Evolutionary conservation across 495 filamentous ascomycete species (phyloP).

Genomic region (Tuber aestivum): DNA sequence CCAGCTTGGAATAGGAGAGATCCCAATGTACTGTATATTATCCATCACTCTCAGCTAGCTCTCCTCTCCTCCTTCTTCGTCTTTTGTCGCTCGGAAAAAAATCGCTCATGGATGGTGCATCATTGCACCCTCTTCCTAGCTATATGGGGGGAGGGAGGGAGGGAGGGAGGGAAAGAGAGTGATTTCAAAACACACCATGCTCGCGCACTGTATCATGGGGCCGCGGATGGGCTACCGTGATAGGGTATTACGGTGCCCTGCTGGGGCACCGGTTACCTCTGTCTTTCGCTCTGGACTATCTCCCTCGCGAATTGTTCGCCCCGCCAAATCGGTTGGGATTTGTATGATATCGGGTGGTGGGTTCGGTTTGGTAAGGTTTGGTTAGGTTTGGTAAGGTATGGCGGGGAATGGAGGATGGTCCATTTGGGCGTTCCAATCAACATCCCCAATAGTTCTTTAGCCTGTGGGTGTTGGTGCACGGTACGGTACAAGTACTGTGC

Average conservation of each 20-base stretch:
- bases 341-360: background rate
- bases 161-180: background rate
- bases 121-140: background rate
- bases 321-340: background rate
- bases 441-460: background rate
- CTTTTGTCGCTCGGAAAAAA: background rate
- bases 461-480: background rate
- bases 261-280: background rate
- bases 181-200: conserved; percentile 5
- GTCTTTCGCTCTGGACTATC: background rate
- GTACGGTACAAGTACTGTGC: too few relatives aligned
- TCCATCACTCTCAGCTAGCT: background rate
- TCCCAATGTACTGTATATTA: background rate
- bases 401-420: background rate
- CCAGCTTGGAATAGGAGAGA: background rate
- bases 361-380: background rate
- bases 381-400: background rate
- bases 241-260: background rate
- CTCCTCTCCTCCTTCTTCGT: background rate
- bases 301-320: background rate
- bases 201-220: background rate
- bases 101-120: background rate
- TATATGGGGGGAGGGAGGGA: too few relatives aligned
- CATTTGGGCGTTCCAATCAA: background rate
- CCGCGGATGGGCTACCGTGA: background rate